A percentile compares a stretch with the other conserved stretches of the same genome.
phyloP scores from a whole-genome alignment of 768 basidiomycete species.

The Lactarius psammicola region DNA sequence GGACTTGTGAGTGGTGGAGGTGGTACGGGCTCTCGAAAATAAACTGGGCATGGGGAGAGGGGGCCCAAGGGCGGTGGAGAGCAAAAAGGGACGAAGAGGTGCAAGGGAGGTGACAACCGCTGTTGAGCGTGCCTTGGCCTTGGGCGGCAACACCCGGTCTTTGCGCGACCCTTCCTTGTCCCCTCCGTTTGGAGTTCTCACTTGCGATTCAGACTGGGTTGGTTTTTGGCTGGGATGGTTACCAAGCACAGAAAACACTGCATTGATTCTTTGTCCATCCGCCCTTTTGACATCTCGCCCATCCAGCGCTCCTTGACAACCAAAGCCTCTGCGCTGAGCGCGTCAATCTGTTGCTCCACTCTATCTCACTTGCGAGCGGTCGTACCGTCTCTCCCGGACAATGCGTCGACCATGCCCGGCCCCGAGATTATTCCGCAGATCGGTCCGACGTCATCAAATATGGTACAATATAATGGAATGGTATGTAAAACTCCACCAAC shows the following conservation, averaged over 20 bases:
- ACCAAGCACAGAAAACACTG: constrained; percentile 1
- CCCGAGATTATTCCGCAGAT: background rate
- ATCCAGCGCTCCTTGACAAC: background rate
- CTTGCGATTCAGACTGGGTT: background rate
- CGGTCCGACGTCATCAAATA: background rate
- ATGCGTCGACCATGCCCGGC: background rate
- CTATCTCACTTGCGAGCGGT: too few relatives aligned
- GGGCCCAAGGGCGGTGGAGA: background rate
- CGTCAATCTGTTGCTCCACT: too few relatives aligned
- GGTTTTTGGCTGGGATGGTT: too few relatives aligned
- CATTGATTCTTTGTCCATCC: background rate
- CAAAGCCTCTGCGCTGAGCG: background rate
- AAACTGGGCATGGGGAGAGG: constrained; percentile 63
- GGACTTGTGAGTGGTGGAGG: constrained; percentile 44
- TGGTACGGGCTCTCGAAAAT: constrained; percentile 69
- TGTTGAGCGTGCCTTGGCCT: background rate
- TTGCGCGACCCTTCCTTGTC: too few relatives aligned
- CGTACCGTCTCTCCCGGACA: background rate
- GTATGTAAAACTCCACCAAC: background rate
- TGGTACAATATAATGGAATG: background rate
- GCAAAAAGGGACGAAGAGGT: constrained; percentile 1
- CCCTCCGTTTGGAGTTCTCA: background rate
- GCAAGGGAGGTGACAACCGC: constrained; percentile 1
- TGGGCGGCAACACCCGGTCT: background rate
- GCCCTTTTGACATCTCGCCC: background rate